Conservation (phyloP, 139 green algal genomes). For the Pseudopediastrum boryanum region DNA sequence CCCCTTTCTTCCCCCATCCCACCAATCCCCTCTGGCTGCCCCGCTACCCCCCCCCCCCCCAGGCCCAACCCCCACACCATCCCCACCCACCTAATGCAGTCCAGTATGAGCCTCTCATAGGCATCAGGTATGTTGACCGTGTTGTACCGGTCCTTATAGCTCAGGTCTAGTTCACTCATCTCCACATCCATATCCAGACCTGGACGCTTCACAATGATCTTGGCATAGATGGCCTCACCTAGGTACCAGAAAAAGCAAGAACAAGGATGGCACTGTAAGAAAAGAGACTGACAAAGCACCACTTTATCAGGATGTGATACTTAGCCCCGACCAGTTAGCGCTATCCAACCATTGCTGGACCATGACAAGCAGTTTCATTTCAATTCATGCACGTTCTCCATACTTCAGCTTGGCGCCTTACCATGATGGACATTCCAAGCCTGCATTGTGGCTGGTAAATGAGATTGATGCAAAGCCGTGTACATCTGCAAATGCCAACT, state of each 20-base stretch:
- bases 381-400: too few relatives aligned
- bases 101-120: slow-evolving; percentile 95
- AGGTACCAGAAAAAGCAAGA: neutral
- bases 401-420: too few relatives aligned
- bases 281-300: too few relatives aligned
- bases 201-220: slow-evolving; percentile 92
- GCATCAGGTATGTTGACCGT: slow-evolving; percentile 87
- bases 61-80: neutral
- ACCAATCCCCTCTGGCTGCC: neutral
- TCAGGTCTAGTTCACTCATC: slow-evolving; percentile 89
- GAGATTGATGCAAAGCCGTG: too few relatives aligned
- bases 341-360: too few relatives aligned
- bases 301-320: too few relatives aligned
- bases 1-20: too few relatives aligned
- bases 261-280: neutral
- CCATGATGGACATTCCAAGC: too few relatives aligned
- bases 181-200: slow-evolving; percentile 78
- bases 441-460: too few relatives aligned
- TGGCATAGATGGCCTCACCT: slow-evolving; percentile 94
- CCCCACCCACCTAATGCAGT: slow-evolving; percentile 68
- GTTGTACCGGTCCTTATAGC: slow-evolving; percentile 55
- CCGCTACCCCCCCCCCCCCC: neutral
- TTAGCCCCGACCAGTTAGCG: too few relatives aligned
- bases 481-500: too few relatives aligned
- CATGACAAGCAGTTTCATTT: too few relatives aligned